Base-by-base conservation (phyloP, 257 asterid genomes). In the Jaltomata sinuosa region DNA sequence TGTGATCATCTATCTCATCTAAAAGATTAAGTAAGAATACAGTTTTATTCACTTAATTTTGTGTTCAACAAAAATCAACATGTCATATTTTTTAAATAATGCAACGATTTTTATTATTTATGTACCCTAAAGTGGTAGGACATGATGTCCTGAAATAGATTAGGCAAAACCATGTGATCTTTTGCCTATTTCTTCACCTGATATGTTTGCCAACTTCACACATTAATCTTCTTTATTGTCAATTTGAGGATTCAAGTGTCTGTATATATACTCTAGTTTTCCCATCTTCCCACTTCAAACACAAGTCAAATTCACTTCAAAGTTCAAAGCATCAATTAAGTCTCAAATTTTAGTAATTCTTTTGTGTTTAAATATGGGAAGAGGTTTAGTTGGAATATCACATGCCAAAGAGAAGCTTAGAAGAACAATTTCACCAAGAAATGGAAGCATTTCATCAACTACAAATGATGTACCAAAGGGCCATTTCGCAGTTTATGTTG, bases 151-250 rank as follows among this genome's bases (percentile, higher is more conserved):
- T 88, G 86, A 89, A 86, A 89, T 87, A 84, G 84, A 90, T 84
- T 88, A 87, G 93, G 90, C 98, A 94, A 86, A 89, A 84, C 93
- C 97, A 94, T 93, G 98, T 93, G 98, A 87, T 81, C 5, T 40
- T 84, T 87, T 82, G 81, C 88, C 89, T 81, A 65, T 87, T 84
- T 74, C 81, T 86, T 91, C 95, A 90, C 90, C 90, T 89, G 89
- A 86, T 89, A 49, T 82, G 84, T 82, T 82, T 42, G 84, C 89
- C 87, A 89, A 85, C 87, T 85, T 83, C 86, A 88, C 87, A 42
- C 79, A 83, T 85, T 86, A 80, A 77, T 32, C 81, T 83, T 52
- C 45, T 40, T 34, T 29, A 57, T 45, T 80, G 54, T 76, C 87
- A 42, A 61, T 50, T 45, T 72, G 68, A 64, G 79, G 52, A 18